A percentile compares a stretch with the other conserved stretches of the same genome.
Conservation (phyloP, 495 filamentous ascomycete genomes). For the Cenococcum geophilum region DNA sequence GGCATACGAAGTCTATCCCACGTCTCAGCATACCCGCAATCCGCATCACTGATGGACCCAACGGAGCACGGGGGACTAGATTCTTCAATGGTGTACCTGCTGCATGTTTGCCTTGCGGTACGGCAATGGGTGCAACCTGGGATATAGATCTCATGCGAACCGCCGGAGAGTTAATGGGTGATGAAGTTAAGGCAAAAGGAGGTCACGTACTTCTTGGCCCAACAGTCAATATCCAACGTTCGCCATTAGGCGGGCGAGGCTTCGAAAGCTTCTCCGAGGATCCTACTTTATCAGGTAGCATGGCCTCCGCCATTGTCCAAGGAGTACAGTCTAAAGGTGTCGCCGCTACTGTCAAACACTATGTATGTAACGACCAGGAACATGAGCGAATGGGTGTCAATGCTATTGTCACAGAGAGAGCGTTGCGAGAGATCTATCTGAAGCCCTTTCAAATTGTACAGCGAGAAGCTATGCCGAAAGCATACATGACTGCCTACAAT, state of each 20-base stretch:
- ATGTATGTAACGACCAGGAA: constrained; percentile 77
- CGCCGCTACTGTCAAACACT: constrained; percentile 71
- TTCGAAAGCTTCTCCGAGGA: constrained; percentile 81
- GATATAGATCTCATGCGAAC: constrained; percentile 55
- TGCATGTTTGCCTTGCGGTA: constrained; percentile 35
- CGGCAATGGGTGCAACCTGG: constrained; percentile 67
- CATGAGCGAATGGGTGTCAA: constrained; percentile 63
- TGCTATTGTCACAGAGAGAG: constrained; percentile 60
- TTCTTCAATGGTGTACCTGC: constrained; percentile 25
- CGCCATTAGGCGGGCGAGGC: constrained; percentile 67
- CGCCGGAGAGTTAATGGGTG: constrained; percentile 57
- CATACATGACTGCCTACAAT: constrained; percentile 27
- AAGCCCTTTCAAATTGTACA: constrained; percentile 23
- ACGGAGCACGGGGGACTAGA: constrained; percentile 26
- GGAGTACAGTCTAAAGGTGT: constrained; percentile 67
- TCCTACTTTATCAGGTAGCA: constrained; percentile 60
- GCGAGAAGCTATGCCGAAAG: constrained; percentile 20
- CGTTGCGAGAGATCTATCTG: constrained; percentile 41
- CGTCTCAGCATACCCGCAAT: constrained; percentile 21
- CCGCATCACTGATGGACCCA: constrained; percentile 24
- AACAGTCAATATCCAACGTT: constrained; percentile 72
- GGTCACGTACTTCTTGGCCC: constrained; percentile 67
- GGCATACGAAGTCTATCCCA: constrained; percentile 21
- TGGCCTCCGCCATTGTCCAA: constrained; percentile 60
- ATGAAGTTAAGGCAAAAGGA: constrained; percentile 64